Base-by-base conservation (phyloP, 352 stramenopile species). In the Globisporangium mamillatum region DNA sequence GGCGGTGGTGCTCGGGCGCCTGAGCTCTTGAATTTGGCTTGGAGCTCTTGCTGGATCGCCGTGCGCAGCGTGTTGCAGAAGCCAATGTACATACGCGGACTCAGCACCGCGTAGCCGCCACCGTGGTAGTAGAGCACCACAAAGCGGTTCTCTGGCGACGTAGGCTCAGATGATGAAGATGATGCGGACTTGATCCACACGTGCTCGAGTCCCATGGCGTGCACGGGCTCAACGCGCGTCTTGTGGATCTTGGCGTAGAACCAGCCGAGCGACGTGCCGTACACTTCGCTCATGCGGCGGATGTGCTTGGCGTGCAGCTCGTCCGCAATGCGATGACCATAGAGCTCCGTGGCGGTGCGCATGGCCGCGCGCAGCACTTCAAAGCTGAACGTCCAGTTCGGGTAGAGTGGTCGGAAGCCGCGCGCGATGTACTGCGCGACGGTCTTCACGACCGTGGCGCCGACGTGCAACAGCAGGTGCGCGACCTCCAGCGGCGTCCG, bases 81-180 rank as follows among this genome's bases (percentile, higher is more conserved):
- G 24, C 66, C 56, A 27, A 84, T 80, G 71, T 83, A 85, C 46
- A 83, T 57, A 22, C 70, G 70, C 27, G 78, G 78, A 62, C 76
- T 75, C 29, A 78, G 64, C 54, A 86, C 63, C 4, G 75, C 69
- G 58, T 79, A 85, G 55, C 78, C 80, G 10, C 80, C 80, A 14
- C 80, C 80, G 54, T 89, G 78, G 32, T 73, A 69, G 64, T 58
- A 69, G n/a, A 69, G 32, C 55, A 62, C 64, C n/a, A 69, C 64
- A 18, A 58, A 69, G 64, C 64, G 64, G 27, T 24, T 46, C 32
- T 44, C 32, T 4, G 32, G 4, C 16, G 18, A 34, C 22, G 8
- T 14, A 27, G 60, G 24, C 1, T 57, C 55, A 14, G 27, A 50
- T 20, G 52, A 25, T 7, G 48, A 20, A n/a, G 16, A 7, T 6